These are phyloP conservation scores for Stephania cephalantha DNA, from an alignment of 164 flowering plant genomes.

Conservation along the genomic window DNA sequence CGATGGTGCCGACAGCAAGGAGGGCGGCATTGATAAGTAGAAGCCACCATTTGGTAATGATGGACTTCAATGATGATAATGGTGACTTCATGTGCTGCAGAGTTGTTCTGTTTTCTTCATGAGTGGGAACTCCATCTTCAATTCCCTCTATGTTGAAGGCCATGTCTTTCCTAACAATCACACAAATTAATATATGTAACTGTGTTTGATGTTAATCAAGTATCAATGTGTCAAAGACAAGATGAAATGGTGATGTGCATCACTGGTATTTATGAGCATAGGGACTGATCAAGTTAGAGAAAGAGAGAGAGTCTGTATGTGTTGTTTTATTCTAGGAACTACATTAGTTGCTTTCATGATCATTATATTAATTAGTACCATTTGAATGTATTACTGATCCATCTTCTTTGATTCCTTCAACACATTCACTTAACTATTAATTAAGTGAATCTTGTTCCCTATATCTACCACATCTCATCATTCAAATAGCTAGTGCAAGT, in stretches of 20 bases:
- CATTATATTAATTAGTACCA: not conserved
- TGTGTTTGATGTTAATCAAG: not conserved
- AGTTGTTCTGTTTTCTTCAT: not conserved
- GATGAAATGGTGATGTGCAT: not conserved
- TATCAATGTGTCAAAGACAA: not conserved
- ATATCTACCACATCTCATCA: not conserved
- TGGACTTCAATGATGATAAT: not conserved
- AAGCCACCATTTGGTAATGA: slow-evolving; percentile 2
- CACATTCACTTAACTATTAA: not conserved
- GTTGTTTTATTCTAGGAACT: no score
- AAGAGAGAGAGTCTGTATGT: no score
- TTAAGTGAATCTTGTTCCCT: no score
- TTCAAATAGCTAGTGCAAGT: not conserved
- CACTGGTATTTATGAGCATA: not conserved
- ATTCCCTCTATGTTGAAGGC: slow-evolving; percentile 6
- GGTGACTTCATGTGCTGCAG: not conserved
- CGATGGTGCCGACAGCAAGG: slow-evolving; percentile 4
- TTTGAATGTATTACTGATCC: not conserved
- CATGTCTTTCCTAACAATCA: not conserved
- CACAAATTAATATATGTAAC: not conserved
- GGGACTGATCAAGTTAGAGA: no score
- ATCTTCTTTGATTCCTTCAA: not conserved
- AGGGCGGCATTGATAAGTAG: not conserved
- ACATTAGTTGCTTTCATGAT: not conserved
- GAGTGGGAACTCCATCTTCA: slow-evolving; percentile 3